Evolutionary conservation across 2,329 filamentous ascomycete genomes (phyloP).

Genomic region (Huntiella bhutanensis): DNA sequence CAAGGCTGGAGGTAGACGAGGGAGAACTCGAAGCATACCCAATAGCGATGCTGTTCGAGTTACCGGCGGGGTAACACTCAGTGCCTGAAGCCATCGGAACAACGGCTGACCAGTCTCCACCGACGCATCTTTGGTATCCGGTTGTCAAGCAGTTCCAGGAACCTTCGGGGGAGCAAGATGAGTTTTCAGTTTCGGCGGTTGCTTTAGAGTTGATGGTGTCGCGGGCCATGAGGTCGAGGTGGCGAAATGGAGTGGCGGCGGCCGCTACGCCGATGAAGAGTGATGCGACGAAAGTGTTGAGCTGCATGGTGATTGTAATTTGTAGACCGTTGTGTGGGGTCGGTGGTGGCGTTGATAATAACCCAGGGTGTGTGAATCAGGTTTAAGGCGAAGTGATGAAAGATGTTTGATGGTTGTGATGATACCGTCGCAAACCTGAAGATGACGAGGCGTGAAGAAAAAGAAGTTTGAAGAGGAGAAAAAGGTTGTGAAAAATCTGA

Average conservation of each 20-base stretch:
- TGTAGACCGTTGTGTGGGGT: background rate
- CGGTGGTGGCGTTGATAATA: background rate
- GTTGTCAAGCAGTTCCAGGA: constrained; percentile 34
- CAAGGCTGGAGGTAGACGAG: background rate
- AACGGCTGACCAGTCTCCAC: constrained; percentile 27
- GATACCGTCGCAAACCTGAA: no score
- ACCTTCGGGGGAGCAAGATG: constrained; percentile 27
- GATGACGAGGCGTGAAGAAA: no score
- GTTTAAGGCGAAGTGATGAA: no score
- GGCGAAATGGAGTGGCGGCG: background rate
- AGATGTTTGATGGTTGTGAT: no score
- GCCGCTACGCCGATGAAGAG: background rate
- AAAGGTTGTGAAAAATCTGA: no score
- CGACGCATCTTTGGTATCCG: constrained; percentile 31
- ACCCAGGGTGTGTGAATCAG: no score
- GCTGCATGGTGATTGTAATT: background rate
- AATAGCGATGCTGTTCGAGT: constrained; percentile 23
- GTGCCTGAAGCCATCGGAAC: constrained; percentile 27
- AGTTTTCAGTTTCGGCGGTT: constrained; percentile 19
- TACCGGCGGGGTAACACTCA: constrained; percentile 24
- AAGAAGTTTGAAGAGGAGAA: no score
- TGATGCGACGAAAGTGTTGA: background rate
- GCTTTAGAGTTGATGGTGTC: background rate
- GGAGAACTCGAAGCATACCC: constrained; percentile 5
- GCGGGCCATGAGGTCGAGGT: background rate